Evolutionary conservation across 352 stramenopile genomes (phyloP), one percentile per base, ranked within the genome.

Genomic region (Pilasporangium apinafurcum): DNA sequence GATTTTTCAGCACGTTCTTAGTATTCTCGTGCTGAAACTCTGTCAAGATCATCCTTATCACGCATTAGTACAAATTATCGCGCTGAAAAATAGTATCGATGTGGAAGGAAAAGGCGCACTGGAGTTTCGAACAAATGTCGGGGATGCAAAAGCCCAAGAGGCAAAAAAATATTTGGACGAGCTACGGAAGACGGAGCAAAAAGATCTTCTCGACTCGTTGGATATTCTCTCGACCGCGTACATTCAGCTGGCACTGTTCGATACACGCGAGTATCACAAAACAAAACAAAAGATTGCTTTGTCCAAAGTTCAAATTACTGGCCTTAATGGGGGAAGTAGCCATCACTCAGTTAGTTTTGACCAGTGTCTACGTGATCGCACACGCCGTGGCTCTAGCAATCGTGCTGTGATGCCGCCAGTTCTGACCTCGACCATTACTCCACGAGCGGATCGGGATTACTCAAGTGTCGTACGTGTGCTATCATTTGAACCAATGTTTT

Each of bases 21-120:
- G 80, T 21, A 56, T 69, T 14, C 56, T 99, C 5, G 83, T 99
- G 29, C 53, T 95, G 10, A 94, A 91, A 36, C 74, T 99, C 46
- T 96, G 92, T 46, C 65, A 70, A 10, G 86, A 99, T 24, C 95
- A 99, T 48, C 96, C 96, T 14, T 96, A 98, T 47, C 95, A 99
- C 62, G 92, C 92, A 2, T 60, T 99, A 26, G 65, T 98, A 27
- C 93, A 98, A 47, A 61, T 99, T 1, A 71, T 99, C 14, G 92
- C 96, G 7, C 63, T 99, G 2, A 89, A 94, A 24, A 98, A 98
- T 57, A 95, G 92, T 31, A 83, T 84, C 17, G 73, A 92, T 16
- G 76, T 97, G 31, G 87, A 94, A 44, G 78, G 74, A 9, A 89
- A 84, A 62, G 79, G 80, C 1, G 78, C 79, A 6, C 24, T 70